Conservation (phyloP, 2,329 filamentous ascomycete genomes). For the Blastomyces percursus region DNA sequence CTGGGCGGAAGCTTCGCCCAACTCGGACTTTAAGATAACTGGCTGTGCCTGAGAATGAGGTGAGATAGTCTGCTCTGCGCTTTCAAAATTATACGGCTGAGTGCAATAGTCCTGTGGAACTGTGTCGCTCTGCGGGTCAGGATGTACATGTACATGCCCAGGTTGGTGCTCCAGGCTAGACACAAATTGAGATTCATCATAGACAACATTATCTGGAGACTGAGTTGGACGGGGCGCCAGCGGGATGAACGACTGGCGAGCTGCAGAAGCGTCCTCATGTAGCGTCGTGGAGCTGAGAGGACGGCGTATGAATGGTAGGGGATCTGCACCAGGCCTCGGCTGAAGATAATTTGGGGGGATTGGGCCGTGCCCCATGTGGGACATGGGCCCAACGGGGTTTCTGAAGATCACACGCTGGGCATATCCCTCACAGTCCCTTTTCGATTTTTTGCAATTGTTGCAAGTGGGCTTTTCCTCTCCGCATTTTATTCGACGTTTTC, state of each 20-base stretch:
- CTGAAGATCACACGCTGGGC: constrained; percentile 34
- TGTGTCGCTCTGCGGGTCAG: not conserved
- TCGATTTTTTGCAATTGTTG: constrained; percentile 38
- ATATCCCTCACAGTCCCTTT: constrained; percentile 36
- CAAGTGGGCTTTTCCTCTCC: constrained; percentile 59
- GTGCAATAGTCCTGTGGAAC: not conserved
- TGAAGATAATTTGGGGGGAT: constrained; percentile 9
- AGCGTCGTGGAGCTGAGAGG: constrained; percentile 8
- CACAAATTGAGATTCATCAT: not conserved
- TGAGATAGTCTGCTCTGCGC: not conserved
- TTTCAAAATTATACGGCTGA: not conserved
- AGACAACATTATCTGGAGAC: not conserved
- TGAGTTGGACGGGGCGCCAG: constrained; percentile 14
- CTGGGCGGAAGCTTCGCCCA: not conserved
- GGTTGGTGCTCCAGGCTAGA: constrained; percentile 3
- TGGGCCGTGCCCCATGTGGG: constrained; percentile 15
- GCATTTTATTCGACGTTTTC: constrained; percentile 92
- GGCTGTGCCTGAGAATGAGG: not conserved
- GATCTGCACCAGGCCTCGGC: constrained; percentile 3
- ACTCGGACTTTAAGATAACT: not conserved
- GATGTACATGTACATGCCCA: not conserved
- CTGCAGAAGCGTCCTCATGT: constrained; percentile 8
- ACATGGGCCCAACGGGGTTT: constrained; percentile 27
- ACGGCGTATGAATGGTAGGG: constrained; percentile 8
- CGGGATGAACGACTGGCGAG: constrained; percentile 11